Conservation (phyloP, 352 stramenopile genomes). For the Lagenidium giganteum region DNA sequence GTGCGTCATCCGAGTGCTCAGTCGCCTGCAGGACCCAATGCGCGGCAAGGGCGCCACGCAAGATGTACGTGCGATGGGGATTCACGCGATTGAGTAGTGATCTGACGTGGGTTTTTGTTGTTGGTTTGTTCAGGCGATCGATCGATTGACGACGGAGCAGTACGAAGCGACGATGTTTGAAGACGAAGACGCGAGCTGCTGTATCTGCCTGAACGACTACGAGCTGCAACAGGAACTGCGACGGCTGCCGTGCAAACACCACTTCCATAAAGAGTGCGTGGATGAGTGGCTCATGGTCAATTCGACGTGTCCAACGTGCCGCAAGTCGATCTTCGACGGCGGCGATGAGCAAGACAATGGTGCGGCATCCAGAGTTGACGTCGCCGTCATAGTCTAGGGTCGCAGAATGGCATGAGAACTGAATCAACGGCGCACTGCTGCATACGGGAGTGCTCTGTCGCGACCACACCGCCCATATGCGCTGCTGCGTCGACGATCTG, state of each 20-base stretch:
- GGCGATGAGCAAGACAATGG: too few relatives aligned
- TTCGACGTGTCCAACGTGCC: conserved; percentile 73
- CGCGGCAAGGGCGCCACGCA: conserved; percentile 68
- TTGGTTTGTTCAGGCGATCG: conserved; percentile 31
- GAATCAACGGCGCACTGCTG: too few relatives aligned
- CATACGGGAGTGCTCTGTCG: too few relatives aligned
- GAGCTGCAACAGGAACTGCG: conserved; percentile 79
- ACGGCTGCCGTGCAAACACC: conserved; percentile 90
- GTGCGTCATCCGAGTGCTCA: conserved; percentile 86
- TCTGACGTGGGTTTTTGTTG: neutral
- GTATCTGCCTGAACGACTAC: conserved; percentile 87
- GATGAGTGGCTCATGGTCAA: conserved; percentile 82
- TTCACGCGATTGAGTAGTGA: neutral
- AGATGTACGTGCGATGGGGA: conserved; percentile 34
- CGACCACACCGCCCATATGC: too few relatives aligned
- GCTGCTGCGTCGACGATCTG: too few relatives aligned
- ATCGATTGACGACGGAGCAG: conserved; percentile 44
- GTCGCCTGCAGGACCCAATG: conserved; percentile 77
- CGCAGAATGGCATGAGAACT: too few relatives aligned
- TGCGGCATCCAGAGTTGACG: too few relatives aligned
- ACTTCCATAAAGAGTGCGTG: conserved; percentile 88
- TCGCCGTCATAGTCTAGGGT: too few relatives aligned
- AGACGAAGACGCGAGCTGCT: conserved; percentile 78
- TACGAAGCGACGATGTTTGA: conserved; percentile 48
- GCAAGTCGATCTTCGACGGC: conserved; percentile 66